phyloP scores from a whole-genome alignment of 1,284 basidiomycete species.

The Lignosus rhinocerotis region DNA sequence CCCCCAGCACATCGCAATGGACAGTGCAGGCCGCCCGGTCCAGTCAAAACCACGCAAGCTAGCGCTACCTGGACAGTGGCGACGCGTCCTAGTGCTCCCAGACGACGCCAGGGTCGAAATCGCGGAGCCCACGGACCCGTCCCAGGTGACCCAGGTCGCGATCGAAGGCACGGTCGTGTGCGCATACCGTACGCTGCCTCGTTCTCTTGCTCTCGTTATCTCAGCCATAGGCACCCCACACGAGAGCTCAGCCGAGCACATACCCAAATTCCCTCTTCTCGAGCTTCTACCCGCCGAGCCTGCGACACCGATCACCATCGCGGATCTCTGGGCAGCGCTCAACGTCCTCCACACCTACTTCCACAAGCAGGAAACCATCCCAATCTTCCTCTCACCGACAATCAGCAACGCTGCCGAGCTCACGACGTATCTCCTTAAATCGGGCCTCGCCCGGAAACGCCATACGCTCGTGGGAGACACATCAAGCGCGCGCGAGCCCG shows the following conservation, averaged over 20 bases:
- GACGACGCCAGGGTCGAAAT: conserved; percentile 22
- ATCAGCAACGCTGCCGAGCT: conserved; percentile 20
- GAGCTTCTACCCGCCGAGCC: conserved; percentile 25
- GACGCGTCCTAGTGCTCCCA: conserved; percentile 19
- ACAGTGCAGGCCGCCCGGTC: conserved; percentile 10
- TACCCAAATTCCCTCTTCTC: conserved; percentile 34
- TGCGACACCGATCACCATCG: conserved; percentile 13
- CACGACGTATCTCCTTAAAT: conserved; percentile 29
- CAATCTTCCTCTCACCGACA: conserved; percentile 28
- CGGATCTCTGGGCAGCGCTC: conserved; percentile 34
- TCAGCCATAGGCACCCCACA: conserved; percentile 35
- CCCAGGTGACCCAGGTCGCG: conserved; percentile 16
- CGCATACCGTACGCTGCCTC: conserved; percentile 23
- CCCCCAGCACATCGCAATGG: conserved; percentile 3
- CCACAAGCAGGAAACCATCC: conserved; percentile 34
- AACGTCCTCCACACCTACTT: conserved; percentile 33
- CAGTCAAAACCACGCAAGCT: conserved; percentile 8
- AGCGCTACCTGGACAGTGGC: not conserved
- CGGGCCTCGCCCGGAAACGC: conserved; percentile 20
- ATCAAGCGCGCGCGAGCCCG: conserved; percentile 20
- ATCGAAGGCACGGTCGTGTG: conserved; percentile 19
- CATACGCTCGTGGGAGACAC: conserved; percentile 25
- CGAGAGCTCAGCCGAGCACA: conserved; percentile 31
- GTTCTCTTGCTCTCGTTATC: conserved; percentile 26
- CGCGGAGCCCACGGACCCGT: not conserved